Conservation (phyloP, 1,284 basidiomycete species). For the Moniliophthora roreri region DNA sequence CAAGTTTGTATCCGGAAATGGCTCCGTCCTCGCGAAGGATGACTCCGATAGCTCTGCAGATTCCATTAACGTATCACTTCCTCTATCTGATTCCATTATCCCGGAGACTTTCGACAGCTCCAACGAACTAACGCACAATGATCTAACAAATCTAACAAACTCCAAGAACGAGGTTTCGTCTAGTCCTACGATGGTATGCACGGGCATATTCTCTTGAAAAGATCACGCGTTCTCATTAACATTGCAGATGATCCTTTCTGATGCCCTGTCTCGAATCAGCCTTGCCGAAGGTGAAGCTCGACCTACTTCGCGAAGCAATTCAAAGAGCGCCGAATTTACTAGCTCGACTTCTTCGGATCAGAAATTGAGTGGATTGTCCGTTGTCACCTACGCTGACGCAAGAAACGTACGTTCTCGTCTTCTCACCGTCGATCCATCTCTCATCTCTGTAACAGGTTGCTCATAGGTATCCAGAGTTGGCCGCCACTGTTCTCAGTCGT, state of each 20-base stretch:
- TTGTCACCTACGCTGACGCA: too few relatives aligned
- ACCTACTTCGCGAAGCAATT: too few relatives aligned
- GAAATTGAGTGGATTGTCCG: too few relatives aligned
- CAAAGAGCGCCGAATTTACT: too few relatives aligned
- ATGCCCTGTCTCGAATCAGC: background rate
- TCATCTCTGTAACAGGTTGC: too few relatives aligned
- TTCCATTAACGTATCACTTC: background rate
- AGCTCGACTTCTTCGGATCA: too few relatives aligned
- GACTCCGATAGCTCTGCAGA: background rate
- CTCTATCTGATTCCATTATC: slow-evolving; percentile 1
- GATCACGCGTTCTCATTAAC: background rate
- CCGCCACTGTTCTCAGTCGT: too few relatives aligned
- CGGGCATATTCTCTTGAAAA: background rate
- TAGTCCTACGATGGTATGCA: slow-evolving; percentile 1
- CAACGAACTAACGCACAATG: background rate
- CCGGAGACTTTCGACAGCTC: slow-evolving; percentile 1
- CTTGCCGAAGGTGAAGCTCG: too few relatives aligned
- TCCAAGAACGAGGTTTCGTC: background rate
- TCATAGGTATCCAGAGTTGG: too few relatives aligned
- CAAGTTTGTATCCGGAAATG: slow-evolving; percentile 39
- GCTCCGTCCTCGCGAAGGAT: slow-evolving; percentile 23
- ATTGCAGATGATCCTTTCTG: background rate
- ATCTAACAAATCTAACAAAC: background rate
- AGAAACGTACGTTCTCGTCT: too few relatives aligned
- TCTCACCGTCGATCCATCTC: too few relatives aligned